Conservation (phyloP, 257 asterid species). For the Solanum pinnatisectum region DNA sequence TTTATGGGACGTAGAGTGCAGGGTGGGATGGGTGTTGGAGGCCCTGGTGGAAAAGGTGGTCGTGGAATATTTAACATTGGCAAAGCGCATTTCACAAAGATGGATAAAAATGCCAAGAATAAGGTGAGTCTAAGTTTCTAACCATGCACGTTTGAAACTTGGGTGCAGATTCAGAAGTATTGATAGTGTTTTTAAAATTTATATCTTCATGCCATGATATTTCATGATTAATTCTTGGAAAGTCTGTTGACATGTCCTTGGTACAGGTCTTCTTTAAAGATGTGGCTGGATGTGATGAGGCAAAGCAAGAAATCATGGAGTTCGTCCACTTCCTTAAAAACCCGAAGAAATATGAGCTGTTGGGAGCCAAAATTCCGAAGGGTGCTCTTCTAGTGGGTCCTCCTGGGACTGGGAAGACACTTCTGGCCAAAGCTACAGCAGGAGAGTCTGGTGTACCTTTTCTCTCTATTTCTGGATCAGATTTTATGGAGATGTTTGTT, state of each 20-base stretch:
- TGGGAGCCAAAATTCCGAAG: constrained; percentile 88
- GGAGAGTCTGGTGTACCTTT: constrained; percentile 92
- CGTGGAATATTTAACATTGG: constrained; percentile 71
- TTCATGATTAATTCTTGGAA: not conserved
- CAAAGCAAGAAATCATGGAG: constrained; percentile 95
- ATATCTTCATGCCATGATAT: not conserved
- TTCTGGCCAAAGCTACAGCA: constrained; percentile 91
- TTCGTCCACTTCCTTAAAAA: constrained; percentile 84
- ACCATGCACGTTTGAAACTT: not conserved
- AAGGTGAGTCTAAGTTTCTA: constrained; percentile 39
- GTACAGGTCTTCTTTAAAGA: constrained; percentile 60
- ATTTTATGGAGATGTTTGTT: constrained; percentile 81
- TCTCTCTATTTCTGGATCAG: constrained; percentile 79
- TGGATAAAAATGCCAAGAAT: constrained; percentile 78
- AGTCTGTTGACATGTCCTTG: not conserved
- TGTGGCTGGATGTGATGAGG: constrained; percentile 97
- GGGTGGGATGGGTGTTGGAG: constrained; percentile 54
- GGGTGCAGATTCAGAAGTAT: not conserved
- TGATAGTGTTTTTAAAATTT: not conserved
- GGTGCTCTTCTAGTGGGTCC: constrained; percentile 95
- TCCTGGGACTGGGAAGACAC: constrained; percentile 95
- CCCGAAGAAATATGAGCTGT: constrained; percentile 73
- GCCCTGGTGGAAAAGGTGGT: constrained; percentile 61
- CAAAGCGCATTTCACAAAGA: constrained; percentile 59
- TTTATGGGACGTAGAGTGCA: constrained; percentile 39